phyloP scores from a whole-genome alignment of 108 stramenopile species.

The Cyclotella choctawhatcheeana region DNA sequence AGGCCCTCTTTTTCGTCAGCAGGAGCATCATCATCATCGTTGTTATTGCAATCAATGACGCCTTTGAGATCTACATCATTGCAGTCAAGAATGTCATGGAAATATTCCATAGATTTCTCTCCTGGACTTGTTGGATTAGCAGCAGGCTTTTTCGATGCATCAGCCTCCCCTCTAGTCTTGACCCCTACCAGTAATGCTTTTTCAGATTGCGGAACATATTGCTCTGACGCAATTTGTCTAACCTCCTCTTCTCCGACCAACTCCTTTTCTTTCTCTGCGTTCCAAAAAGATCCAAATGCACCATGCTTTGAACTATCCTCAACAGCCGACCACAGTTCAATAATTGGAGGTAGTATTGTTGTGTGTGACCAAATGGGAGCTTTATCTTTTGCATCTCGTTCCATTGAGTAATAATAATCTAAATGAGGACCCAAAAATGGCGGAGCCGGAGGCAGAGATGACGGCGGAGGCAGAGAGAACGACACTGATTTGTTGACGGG shows the following conservation, averaged over 20 bases:
- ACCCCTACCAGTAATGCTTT: slow-evolving; percentile 18
- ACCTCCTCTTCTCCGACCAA: slow-evolving; percentile 29
- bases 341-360: slow-evolving; percentile 31
- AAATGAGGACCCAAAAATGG: slow-evolving; percentile 34
- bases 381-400: slow-evolving; percentile 11
- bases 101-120: neutral
- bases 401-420: slow-evolving; percentile 43
- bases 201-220: neutral
- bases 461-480: slow-evolving; percentile 33
- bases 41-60: slow-evolving; percentile 35
- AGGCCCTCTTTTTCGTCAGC: neutral
- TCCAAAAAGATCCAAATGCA: neutral
- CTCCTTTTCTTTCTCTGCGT: slow-evolving; percentile 21
- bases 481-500: slow-evolving; percentile 26
- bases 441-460: slow-evolving; percentile 31
- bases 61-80: slow-evolving; percentile 23
- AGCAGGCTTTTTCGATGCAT: neutral
- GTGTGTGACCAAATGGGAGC: slow-evolving; percentile 20
- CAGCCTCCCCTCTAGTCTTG: neutral
- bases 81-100: neutral
- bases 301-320: slow-evolving; percentile 16
- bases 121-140: neutral
- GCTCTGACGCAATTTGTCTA: no score
- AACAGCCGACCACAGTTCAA: slow-evolving; percentile 44
- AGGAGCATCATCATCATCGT: slow-evolving; percentile 5